phyloP scores from a whole-genome alignment of 2,329 filamentous ascomycete species.

The Penicillium sp. region DNA sequence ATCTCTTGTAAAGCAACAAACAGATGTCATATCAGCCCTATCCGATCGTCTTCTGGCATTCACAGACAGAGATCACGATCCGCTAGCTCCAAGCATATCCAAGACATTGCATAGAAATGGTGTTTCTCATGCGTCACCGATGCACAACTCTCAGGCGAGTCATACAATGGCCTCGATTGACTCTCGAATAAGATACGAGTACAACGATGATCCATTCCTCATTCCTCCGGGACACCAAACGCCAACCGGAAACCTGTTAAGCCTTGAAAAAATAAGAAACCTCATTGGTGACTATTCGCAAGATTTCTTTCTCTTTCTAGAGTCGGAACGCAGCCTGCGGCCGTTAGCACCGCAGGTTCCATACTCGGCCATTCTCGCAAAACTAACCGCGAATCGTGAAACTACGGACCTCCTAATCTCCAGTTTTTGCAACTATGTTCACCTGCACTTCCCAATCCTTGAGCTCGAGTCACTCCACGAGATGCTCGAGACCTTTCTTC shows the following conservation, averaged over 20 bases:
- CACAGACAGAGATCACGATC: neutral
- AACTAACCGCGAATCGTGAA: neutral
- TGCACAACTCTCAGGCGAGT: neutral
- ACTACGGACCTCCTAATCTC: slow-evolving; percentile 8
- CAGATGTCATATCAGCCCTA: slow-evolving; percentile 10
- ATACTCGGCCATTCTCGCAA: neutral
- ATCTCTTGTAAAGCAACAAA: slow-evolving; percentile 16
- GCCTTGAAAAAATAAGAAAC: slow-evolving; percentile 11
- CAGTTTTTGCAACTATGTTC: slow-evolving; percentile 13
- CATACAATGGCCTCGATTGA: neutral
- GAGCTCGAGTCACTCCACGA: slow-evolving; percentile 6
- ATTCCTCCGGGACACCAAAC: slow-evolving; percentile 15
- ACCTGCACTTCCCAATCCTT: slow-evolving; percentile 15
- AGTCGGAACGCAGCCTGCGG: slow-evolving; percentile 10
- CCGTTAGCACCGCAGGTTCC: slow-evolving; percentile 1
- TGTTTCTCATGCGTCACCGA: neutral
- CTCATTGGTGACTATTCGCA: slow-evolving; percentile 18
- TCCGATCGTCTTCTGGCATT: slow-evolving; percentile 6
- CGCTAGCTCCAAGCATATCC: neutral
- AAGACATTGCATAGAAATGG: neutral
- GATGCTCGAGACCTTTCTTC: slow-evolving; percentile 11
- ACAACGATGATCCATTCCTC: slow-evolving; percentile 6
- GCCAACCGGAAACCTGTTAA: slow-evolving; percentile 13
- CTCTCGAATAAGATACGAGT: neutral
- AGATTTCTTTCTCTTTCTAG: slow-evolving; percentile 16